Base-by-base conservation (phyloP, 345 rosid species). In the Laguncularia racemosa region DNA sequence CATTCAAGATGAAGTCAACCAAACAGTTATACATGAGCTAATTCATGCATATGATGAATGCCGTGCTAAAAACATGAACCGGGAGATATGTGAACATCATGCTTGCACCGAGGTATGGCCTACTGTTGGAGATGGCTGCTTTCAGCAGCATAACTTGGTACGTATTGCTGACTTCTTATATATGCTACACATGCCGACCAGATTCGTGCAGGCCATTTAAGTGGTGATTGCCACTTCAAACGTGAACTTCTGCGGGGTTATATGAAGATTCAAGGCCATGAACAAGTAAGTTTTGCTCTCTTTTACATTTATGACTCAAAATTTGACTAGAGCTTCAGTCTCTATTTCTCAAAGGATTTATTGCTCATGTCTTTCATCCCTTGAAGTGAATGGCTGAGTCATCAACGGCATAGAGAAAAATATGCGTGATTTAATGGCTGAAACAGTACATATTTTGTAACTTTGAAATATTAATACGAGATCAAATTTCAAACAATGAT, bases 21-120 rank as follows among this genome's bases (percentile, higher is more conserved):
- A 87, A 83, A 90, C 84, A 11, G 76, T 89, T 61, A 80, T 74
- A 74, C 99, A 93, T 43, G 92, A 85, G 74, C 75, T 93, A 13
- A 87, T 93, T 67, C 96, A 90, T 67, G 97, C 97, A 28, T 90
- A 83, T 57, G 97, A 90, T 56, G 85, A 90, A 13, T 93, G 99
- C 11, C 95, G 89, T 4, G 95, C 96, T 50, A 74, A 76, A 63
- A 93, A 93, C 63, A 61, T 93, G 77, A 84, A 89, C 61, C 90
- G 96, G 96, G 17, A 73, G 52, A 78, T 85, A 62, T 93, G 99
- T 64, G 95, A 92, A 53, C 99, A 93, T 63, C 99, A 93, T 82
- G 96, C 97, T 55, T 93, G 99, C 50, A 83, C 85, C 46, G 96
- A 93, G 99, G 99, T 93, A 69, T 26, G 52, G 63, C 38, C n/a